Conservation (phyloP, 2,329 filamentous ascomycete genomes). For the Colletotrichum siamense region DNA sequence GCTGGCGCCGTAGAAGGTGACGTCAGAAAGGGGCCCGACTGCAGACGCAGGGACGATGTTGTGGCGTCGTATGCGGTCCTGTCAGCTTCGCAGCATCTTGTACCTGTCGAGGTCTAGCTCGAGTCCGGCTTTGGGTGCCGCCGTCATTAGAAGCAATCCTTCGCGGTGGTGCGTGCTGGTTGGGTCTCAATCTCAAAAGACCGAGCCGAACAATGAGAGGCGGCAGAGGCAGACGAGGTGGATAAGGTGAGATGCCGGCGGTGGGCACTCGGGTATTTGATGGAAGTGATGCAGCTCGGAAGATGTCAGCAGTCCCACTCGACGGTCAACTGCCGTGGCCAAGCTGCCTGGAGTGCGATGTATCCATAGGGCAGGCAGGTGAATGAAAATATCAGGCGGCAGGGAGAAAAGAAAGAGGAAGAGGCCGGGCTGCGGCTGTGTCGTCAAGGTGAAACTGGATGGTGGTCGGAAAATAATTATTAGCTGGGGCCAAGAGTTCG, state of each 20-base stretch:
- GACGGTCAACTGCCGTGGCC: background rate
- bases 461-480: conserved; percentile 4
- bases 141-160: background rate
- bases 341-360: background rate
- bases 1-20: background rate
- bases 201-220: conserved; percentile 2
- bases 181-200: background rate
- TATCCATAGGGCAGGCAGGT: background rate
- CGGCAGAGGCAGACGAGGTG: background rate
- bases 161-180: background rate
- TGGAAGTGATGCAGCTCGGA: background rate
- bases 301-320: background rate
- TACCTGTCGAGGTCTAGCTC: background rate
- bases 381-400: background rate
- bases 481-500: conserved; percentile 16
- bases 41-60: background rate
- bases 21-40: background rate
- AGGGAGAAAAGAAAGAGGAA: background rate
- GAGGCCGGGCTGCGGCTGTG: background rate
- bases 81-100: background rate
- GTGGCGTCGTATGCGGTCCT: background rate
- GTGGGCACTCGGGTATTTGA: background rate
- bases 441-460: conserved; percentile 2
- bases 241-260: background rate
- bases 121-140: background rate